These are phyloP conservation scores for Pythium diclinum DNA, from an alignment of 352 stramenopile species.

Conservation along the genomic window DNA sequence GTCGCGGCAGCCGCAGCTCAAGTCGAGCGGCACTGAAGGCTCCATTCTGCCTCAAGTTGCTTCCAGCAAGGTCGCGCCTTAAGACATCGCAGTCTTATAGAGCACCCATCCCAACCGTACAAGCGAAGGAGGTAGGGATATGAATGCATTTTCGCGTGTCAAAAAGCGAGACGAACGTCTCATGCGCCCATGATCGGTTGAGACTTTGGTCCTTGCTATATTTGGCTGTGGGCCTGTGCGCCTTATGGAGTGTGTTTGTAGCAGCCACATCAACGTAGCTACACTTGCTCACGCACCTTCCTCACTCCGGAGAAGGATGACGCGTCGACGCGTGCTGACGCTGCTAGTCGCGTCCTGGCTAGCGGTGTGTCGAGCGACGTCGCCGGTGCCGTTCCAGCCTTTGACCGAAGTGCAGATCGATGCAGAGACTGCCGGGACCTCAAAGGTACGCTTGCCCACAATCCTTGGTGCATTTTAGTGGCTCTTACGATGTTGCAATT, in stretches of 20 bases:
- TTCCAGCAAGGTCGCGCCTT: background rate
- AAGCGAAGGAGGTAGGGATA: background rate
- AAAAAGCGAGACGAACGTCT: background rate
- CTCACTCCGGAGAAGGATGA: background rate
- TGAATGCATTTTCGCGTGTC: constrained; percentile 2
- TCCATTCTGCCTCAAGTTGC: constrained; percentile 11
- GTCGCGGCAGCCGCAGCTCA: constrained; percentile 28
- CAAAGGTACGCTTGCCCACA: background rate
- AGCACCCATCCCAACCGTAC: background rate
- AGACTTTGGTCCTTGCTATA: background rate
- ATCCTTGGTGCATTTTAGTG: too few species aligned
- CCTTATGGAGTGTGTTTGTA: background rate
- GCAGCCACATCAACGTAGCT: background rate
- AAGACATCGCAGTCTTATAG: background rate
- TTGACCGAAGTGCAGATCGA: background rate
- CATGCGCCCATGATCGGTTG: background rate
- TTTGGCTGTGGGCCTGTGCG: background rate
- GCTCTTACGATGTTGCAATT: background rate
- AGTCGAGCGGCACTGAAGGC: constrained; percentile 1
- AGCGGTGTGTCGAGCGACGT: background rate
- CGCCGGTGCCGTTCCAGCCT: background rate
- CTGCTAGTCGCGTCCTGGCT: background rate
- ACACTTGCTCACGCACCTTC: background rate
- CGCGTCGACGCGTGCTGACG: background rate
- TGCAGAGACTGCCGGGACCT: background rate